A percentile compares a stretch with the other conserved stretches of the same genome.
phyloP scores from a whole-genome alignment of 73 alveolate species.

The Paramecium biaurelia region DNA sequence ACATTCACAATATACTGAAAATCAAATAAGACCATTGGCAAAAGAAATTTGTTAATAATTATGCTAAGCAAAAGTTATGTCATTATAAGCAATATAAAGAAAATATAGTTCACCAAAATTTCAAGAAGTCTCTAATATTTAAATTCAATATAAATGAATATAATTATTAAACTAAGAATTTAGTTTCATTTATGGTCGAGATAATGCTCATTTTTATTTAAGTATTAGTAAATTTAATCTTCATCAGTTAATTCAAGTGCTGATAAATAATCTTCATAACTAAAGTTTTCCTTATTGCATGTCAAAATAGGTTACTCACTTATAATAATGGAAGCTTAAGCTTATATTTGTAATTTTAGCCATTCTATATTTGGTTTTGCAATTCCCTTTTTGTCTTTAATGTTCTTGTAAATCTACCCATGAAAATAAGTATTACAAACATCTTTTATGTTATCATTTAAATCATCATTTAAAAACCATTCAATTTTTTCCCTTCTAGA shows the following conservation, averaged over 20 bases:
- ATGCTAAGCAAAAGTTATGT: not conserved
- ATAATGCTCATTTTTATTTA: not conserved
- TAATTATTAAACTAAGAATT: not conserved
- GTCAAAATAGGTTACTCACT: not conserved
- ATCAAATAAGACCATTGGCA: not conserved
- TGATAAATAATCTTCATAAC: not conserved
- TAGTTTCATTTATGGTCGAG: not conserved
- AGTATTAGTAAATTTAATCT: not conserved
- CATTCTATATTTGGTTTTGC: not conserved
- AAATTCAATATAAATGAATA: slow-evolving; percentile 13
- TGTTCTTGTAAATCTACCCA: not conserved
- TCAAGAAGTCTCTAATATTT: not conserved
- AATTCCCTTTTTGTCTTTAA: slow-evolving; percentile 28
- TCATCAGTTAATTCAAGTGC: not conserved
- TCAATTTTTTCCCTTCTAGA: not conserved
- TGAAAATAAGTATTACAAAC: slow-evolving; percentile 5
- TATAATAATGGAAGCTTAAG: slow-evolving; percentile 1
- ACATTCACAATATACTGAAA: not conserved
- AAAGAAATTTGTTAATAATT: not conserved
- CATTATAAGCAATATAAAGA: not conserved
- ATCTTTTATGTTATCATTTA: not conserved
- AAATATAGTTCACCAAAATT: slow-evolving; percentile 16
- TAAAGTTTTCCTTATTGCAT: not conserved
- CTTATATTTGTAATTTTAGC: not conserved
- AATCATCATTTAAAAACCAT: slow-evolving; percentile 36